These are phyloP conservation scores for Botrytis hyacinthi DNA, from an alignment of 2,329 filamentous ascomycete species.

Conservation along the genomic window DNA sequence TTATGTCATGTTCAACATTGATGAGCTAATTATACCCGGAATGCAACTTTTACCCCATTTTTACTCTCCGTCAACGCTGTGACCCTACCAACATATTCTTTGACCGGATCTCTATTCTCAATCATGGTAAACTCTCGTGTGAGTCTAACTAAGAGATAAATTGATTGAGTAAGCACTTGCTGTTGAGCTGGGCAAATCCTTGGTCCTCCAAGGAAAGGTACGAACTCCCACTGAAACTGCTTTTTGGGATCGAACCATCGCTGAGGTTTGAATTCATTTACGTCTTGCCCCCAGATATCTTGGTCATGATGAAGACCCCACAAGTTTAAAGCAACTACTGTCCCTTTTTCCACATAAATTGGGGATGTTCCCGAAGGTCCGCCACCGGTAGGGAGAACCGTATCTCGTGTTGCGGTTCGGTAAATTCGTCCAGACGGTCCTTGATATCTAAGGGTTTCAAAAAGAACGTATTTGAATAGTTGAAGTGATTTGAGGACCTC, in stretches of 20 bases:
- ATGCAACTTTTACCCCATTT: constrained; percentile 21
- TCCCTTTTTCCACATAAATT: constrained; percentile 32
- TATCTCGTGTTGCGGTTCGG: constrained; percentile 43
- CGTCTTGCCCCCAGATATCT: constrained; percentile 39
- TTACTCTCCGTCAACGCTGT: constrained; percentile 16
- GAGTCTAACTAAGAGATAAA: constrained; percentile 35
- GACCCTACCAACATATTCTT: constrained; percentile 8
- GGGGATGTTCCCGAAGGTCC: constrained; percentile 34
- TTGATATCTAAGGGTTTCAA: constrained; percentile 2
- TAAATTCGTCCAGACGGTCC: constrained; percentile 3
- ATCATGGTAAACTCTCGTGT: constrained; percentile 32
- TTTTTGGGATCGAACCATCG: constrained; percentile 39
- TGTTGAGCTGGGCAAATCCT: constrained; percentile 39
- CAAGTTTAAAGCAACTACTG: constrained; percentile 27
- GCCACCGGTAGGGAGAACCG: constrained; percentile 36
- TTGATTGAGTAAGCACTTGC: constrained; percentile 39
- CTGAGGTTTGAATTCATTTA: constrained; percentile 39
- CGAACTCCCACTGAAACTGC: constrained; percentile 34
- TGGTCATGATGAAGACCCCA: constrained; percentile 35
- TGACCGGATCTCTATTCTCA: constrained; percentile 31
- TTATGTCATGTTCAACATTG: not conserved
- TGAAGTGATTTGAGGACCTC: constrained; percentile 11
- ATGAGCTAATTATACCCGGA: not conserved
- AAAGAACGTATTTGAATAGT: constrained; percentile 5
- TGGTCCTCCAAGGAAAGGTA: constrained; percentile 40